phyloP scores from a whole-genome alignment of 2,329 filamentous ascomycete genomes.

The Coleophoma eucalyptorum region DNA sequence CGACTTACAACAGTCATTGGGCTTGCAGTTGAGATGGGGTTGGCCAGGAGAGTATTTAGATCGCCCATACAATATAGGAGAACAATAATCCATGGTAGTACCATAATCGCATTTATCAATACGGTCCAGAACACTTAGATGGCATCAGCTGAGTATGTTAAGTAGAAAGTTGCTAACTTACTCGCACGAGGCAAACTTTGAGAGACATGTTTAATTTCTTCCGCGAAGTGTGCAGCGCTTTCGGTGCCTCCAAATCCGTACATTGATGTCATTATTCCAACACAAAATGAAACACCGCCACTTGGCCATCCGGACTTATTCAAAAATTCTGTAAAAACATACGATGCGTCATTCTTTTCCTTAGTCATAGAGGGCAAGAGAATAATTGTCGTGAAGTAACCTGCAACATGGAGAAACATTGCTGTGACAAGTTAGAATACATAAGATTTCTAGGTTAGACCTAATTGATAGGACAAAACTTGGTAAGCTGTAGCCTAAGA shows the following conservation, averaged over 20 bases:
- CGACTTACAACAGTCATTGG: background rate
- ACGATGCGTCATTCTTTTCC: background rate
- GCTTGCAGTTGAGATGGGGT: background rate
- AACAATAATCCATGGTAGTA: background rate
- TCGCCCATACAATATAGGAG: background rate
- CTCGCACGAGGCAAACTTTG: background rate
- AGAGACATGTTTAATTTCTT: background rate
- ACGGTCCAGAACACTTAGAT: background rate
- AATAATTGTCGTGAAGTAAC: background rate
- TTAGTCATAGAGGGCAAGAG: background rate
- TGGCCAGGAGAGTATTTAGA: background rate
- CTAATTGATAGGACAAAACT: too few species aligned
- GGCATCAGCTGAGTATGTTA: background rate
- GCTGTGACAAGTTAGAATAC: background rate
- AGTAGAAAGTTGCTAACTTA: background rate
- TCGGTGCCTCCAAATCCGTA: background rate
- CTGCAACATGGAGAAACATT: background rate
- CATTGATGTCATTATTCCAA: background rate
- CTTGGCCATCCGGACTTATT: background rate
- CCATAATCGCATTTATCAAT: background rate
- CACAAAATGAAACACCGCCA: background rate
- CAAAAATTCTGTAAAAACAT: background rate
- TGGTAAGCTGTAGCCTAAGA: background rate
- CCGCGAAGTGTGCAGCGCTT: background rate
- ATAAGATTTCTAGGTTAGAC: background rate